phyloP scores from a whole-genome alignment of 2,329 filamentous ascomycete species.

The Paecilomyces fulvus region DNA sequence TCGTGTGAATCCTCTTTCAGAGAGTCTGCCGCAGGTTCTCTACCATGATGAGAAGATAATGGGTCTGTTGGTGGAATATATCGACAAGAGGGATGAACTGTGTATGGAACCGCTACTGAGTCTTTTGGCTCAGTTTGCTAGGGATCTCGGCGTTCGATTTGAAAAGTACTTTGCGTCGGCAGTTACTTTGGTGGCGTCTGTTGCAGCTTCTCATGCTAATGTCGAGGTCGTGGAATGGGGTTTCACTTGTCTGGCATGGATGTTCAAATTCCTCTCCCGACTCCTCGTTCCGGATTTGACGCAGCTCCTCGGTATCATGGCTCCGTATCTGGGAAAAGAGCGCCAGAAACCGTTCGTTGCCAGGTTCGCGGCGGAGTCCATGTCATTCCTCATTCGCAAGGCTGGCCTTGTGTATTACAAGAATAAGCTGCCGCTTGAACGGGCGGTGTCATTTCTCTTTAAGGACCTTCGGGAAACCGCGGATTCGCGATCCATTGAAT shows the following conservation, averaged over 20 bases:
- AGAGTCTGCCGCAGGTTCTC: conserved; percentile 84
- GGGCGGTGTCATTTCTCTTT: conserved; percentile 64
- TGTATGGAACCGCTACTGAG: conserved; percentile 79
- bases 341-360: conserved; percentile 79
- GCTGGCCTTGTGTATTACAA: conserved; percentile 69
- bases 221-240: conserved; percentile 96
- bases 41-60: conserved; percentile 85
- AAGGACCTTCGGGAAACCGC: conserved; percentile 49
- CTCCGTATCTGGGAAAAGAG: conserved; percentile 73
- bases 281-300: conserved; percentile 77
- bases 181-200: conserved; percentile 64
- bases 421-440: conserved; percentile 57
- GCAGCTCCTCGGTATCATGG: conserved; percentile 75
- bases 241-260: conserved; percentile 84
- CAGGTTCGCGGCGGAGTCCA: conserved; percentile 85
- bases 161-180: conserved; percentile 77
- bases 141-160: conserved; percentile 79
- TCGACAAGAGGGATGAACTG: conserved; percentile 67
- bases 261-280: conserved; percentile 94
- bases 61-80: conserved; percentile 64
- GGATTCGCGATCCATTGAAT: conserved; percentile 28
- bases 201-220: conserved; percentile 69
- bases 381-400: conserved; percentile 90
- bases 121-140: conserved; percentile 87
- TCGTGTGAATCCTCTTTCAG: conserved; percentile 67